These are phyloP conservation scores for Puccinellia tenuiflora DNA, from an alignment of 176 grass and related monocot species.

Conservation along the genomic window DNA sequence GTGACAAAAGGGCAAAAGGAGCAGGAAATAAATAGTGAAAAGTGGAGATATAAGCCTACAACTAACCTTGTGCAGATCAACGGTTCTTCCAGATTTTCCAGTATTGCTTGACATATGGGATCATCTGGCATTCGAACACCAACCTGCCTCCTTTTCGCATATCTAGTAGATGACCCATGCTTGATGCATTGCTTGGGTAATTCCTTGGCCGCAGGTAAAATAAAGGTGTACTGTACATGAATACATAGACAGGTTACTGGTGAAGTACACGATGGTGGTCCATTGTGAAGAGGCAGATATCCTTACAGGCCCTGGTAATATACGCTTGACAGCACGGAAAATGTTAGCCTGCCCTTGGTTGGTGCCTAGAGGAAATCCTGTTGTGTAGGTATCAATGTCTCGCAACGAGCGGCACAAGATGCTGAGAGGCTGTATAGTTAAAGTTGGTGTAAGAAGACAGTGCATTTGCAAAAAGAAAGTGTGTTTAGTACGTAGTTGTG, in stretches of 20 bases:
- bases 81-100: constrained; percentile 81
- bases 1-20: not conserved
- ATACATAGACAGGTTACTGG: constrained; percentile 15
- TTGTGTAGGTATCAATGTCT: constrained; percentile 89
- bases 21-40: not conserved
- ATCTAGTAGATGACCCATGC: constrained; percentile 58
- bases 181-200: constrained; percentile 84
- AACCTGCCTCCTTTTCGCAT: constrained; percentile 78
- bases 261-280: constrained; percentile 8
- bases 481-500: not conserved
- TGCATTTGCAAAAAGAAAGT: not conserved
- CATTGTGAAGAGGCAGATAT: constrained; percentile 9
- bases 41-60: constrained; percentile 7
- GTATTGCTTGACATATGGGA: constrained; percentile 73
- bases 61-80: constrained; percentile 80
- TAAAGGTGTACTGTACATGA: constrained; percentile 85
- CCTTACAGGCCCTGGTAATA: constrained; percentile 91
- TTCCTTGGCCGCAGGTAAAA: constrained; percentile 79
- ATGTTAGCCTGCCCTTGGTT: constrained; percentile 73
- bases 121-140: constrained; percentile 87
- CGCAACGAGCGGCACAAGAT: constrained; percentile 64
- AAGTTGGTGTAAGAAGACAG: constrained; percentile 13
- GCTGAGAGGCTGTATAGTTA: constrained; percentile 74
- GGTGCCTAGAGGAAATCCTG: constrained; percentile 79
- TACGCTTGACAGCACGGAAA: constrained; percentile 73